Evolutionary conservation across 2,329 filamentous ascomycete species (phyloP), one percentile per base, ranked within the genome.

Genomic region (Trichoderma sp.): DNA sequence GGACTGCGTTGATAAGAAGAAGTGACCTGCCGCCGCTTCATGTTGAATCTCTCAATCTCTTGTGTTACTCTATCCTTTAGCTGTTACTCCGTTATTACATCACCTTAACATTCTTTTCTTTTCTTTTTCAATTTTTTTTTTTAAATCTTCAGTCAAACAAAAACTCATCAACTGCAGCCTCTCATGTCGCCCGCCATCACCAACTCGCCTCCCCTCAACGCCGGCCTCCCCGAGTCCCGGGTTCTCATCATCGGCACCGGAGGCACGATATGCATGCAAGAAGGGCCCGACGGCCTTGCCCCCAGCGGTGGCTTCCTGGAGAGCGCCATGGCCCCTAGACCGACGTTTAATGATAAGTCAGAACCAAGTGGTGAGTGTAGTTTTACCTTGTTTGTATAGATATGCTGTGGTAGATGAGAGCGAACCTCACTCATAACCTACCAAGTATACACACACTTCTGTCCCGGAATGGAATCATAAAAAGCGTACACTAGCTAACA

Each of bases 211-310:
- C 54, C 53, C 45, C 54, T 73, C 69, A 64, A 70, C 42, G 67
- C 72, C 58, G 78, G 75, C 9, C 83, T 83, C 68, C 90, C 90
- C 12, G 92, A 96, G 78, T 92, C 92, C 27, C 86, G 92, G 68
- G 91, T 97, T 13, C 84, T 97, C 71, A 91, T 97, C 74, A 92
- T 97, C 78, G 94, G 96, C 82, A 97, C 94, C 13, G 93, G 92
- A 69, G 91, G 91, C 53, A 93, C 91, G 7, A 97, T 97, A 74
- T 97, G 93, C 80, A 97, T 97, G 94, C 89, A 90, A 76, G 90
- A 89, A 65, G 93, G 92, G 10, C 85, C 87, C 9, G 87, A 93
- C 72, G 94, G 94, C 1, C 87, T 97, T 64, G 85, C 95, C 39
- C 94, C 94, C 6, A 91, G 92, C 67, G 83, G 87, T 73, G 90